Percentiles rank a stretch among this genome's conserved stretches.
Conservation (phyloP, 257 asterid species). For the Przewalskia tangutica region DNA sequence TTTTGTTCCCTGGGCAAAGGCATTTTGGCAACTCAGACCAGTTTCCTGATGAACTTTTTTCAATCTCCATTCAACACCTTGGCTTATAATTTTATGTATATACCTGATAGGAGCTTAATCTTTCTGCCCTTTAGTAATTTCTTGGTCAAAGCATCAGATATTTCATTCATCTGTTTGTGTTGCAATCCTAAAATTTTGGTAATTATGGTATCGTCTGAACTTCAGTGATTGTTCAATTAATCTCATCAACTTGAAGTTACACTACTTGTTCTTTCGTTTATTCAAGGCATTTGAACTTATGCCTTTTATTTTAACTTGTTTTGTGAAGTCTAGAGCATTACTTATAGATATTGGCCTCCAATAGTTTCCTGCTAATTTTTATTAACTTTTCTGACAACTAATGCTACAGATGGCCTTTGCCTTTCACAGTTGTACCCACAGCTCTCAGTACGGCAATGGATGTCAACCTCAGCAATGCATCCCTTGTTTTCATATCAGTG, state of each 20-base stretch:
- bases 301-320: neutral
- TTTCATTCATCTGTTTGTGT: neutral
- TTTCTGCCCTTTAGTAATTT: neutral
- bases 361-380: slow-evolving; percentile 22
- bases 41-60: neutral
- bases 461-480: slow-evolving; percentile 88
- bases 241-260: neutral
- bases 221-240: neutral
- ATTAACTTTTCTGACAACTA: slow-evolving; percentile 75
- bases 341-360: neutral
- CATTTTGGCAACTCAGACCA: neutral
- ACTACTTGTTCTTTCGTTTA: neutral
- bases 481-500: slow-evolving; percentile 96
- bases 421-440: slow-evolving; percentile 99
- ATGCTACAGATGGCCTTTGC: slow-evolving; percentile 92
- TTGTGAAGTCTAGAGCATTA: neutral
- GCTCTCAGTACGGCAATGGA: slow-evolving; percentile 99
- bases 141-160: neutral
- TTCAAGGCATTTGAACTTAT: neutral
- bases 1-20: neutral
- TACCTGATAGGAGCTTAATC: neutral
- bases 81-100: neutral
- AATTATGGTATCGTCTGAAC: neutral
- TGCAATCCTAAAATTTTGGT: neutral
- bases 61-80: neutral